phyloP scores from a whole-genome alignment of 73 alveolate genomes.

The Effrenium voratum region DNA sequence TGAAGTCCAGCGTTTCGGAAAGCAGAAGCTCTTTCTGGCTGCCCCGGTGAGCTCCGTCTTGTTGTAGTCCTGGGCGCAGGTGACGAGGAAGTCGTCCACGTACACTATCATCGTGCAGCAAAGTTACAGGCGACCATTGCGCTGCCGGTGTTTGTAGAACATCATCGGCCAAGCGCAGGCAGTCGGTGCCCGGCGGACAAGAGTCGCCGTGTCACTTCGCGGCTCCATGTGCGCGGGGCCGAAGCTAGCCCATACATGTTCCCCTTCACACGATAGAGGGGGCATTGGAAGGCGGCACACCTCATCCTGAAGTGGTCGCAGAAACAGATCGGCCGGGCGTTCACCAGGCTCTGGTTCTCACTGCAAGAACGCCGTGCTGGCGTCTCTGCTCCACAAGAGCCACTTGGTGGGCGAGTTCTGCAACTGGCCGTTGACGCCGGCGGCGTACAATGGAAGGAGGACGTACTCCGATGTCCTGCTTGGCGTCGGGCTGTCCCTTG shows the following conservation, averaged over 20 bases:
- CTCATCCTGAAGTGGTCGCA: background rate
- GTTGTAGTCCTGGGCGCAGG: background rate
- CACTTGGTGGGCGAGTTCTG: background rate
- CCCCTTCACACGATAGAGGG: background rate
- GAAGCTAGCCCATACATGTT: background rate
- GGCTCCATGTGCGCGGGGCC: background rate
- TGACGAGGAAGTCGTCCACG: slow-evolving; percentile 1
- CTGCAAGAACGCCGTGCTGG: background rate
- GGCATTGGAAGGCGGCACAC: background rate
- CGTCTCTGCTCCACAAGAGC: background rate
- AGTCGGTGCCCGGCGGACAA: background rate
- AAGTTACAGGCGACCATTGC: background rate
- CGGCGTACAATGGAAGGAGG: background rate
- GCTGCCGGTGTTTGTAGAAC: background rate
- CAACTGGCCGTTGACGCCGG: background rate
- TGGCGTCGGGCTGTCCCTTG: no score
- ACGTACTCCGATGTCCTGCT: no score
- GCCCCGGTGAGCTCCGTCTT: background rate
- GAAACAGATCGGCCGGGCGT: background rate
- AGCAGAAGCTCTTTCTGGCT: background rate
- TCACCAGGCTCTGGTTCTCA: background rate
- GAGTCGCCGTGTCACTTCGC: background rate
- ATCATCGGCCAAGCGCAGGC: background rate
- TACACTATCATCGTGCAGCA: background rate
- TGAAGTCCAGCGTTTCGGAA: background rate